Conservation (phyloP, 495 filamentous ascomycete genomes). For the Friedmanniomyces simplex region DNA sequence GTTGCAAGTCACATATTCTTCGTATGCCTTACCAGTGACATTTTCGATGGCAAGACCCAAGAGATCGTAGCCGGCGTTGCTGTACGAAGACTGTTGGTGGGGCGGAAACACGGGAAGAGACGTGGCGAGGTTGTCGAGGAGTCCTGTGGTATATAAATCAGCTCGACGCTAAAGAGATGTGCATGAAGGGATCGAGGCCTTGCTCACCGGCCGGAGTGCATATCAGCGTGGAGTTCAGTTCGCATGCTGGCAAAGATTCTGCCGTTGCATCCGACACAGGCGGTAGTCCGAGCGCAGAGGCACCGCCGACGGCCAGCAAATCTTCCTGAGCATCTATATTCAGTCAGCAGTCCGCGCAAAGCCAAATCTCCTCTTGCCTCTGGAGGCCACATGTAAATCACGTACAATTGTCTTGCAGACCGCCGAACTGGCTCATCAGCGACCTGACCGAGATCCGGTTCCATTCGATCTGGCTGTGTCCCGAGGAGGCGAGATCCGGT, state of each 20-base stretch:
- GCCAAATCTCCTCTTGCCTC: too few species aligned
- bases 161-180: background rate
- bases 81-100: slow-evolving; percentile 25
- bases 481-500: slow-evolving; percentile 7
- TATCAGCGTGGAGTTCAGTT: background rate
- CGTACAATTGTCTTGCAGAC: slow-evolving; percentile 1
- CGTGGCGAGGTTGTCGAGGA: background rate
- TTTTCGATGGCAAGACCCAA: slow-evolving; percentile 25
- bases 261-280: background rate
- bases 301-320: background rate
- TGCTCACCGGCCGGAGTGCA: background rate
- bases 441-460: slow-evolving; percentile 25
- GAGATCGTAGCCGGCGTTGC: slow-evolving; percentile 25
- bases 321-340: background rate
- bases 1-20: slow-evolving; percentile 19
- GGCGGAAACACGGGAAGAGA: slow-evolving; percentile 23
- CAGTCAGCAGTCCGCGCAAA: background rate
- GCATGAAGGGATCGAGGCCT: background rate
- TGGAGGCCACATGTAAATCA: too few species aligned
- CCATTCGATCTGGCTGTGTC: slow-evolving; percentile 12
- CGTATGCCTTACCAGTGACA: slow-evolving; percentile 23
- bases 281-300: background rate
- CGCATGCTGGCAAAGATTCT: background rate
- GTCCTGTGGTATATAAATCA: background rate
- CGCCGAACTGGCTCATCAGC: slow-evolving; percentile 25